phyloP scores from a whole-genome alignment of 768 basidiomycete genomes.

The Leccinum longicurvipes region DNA sequence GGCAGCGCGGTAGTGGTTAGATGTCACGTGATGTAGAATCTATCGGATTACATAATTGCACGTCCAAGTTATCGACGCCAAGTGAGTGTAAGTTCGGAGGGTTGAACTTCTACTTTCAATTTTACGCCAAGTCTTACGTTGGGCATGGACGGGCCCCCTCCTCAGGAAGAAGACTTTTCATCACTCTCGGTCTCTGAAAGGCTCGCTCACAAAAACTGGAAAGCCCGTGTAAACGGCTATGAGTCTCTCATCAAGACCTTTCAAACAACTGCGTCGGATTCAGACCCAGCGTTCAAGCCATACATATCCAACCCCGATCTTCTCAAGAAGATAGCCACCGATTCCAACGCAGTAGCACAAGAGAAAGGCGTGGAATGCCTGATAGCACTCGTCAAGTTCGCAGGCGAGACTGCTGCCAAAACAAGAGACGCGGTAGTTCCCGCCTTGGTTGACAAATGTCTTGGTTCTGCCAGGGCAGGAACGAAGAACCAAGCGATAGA shows the following conservation, averaged over 20 bases:
- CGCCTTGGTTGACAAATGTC: constrained; percentile 93
- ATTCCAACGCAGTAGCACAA: constrained; percentile 95
- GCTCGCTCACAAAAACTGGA: constrained; percentile 97
- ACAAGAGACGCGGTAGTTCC: constrained; percentile 80
- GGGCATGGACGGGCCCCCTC: constrained; percentile 86
- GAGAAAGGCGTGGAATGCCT: constrained; percentile 95
- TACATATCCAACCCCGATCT: constrained; percentile 75
- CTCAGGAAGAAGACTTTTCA: constrained; percentile 92
- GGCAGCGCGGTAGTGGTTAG: constrained; percentile 31
- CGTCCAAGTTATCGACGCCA: constrained; percentile 9
- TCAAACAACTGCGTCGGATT: constrained; percentile 85
- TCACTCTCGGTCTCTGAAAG: constrained; percentile 73
- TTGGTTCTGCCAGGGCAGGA: constrained; percentile 86
- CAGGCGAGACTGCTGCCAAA: constrained; percentile 83
- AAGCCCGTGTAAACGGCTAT: constrained; percentile 93
- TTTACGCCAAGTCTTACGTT: constrained; percentile 6
- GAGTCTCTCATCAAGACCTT: constrained; percentile 84
- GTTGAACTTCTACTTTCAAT: constrained; percentile 11
- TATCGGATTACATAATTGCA: constrained; percentile 22
- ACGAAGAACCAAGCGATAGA: constrained; percentile 88
- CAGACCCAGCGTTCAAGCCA: constrained; percentile 90
- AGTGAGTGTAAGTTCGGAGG: neutral
- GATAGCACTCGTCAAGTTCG: constrained; percentile 81
- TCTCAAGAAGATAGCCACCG: constrained; percentile 83
- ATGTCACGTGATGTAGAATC: constrained; percentile 22